Conservation (phyloP, 2,329 filamentous ascomycete genomes). For the Botrytis hyacinthi region DNA sequence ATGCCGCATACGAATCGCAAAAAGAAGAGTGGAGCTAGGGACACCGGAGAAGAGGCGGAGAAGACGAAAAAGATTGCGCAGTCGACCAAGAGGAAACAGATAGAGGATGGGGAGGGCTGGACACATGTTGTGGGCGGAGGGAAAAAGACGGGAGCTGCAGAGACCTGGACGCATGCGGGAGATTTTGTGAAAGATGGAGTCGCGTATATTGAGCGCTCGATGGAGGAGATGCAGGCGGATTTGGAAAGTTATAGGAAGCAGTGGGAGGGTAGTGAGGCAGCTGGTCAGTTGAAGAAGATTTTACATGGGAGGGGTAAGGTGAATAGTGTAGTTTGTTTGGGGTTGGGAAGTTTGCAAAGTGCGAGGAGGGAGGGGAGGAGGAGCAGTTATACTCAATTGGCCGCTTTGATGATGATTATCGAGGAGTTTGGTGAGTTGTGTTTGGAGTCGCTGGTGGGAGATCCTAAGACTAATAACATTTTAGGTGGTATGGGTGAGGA, state of each 20-base stretch:
- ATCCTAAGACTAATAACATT: background rate
- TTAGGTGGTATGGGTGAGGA: background rate
- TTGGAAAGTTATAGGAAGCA: slow-evolving; percentile 31
- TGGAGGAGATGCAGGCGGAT: slow-evolving; percentile 35
- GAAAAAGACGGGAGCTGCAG: slow-evolving; percentile 19
- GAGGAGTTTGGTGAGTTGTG: slow-evolving; percentile 25
- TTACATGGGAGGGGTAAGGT: slow-evolving; percentile 21
- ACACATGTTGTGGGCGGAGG: slow-evolving; percentile 36
- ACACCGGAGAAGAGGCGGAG: background rate
- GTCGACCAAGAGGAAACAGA: slow-evolving; percentile 34
- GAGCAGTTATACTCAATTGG: slow-evolving; percentile 36
- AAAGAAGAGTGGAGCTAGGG: slow-evolving; percentile 26
- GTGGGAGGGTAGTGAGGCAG: slow-evolving; percentile 34
- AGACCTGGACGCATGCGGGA: slow-evolving; percentile 26
- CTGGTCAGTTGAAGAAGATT: slow-evolving; percentile 24
- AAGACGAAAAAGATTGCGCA: slow-evolving; percentile 27
- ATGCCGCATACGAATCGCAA: slow-evolving; percentile 36
- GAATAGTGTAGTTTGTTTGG: slow-evolving; percentile 36
- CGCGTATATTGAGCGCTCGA: slow-evolving; percentile 34
- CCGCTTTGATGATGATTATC: slow-evolving; percentile 34
- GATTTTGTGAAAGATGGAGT: slow-evolving; percentile 35
- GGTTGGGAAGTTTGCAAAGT: slow-evolving; percentile 38
- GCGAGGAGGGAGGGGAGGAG: slow-evolving; percentile 35
- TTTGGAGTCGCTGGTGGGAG: background rate
- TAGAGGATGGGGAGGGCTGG: slow-evolving; percentile 39